Evolutionary conservation across 148 eudicot genomes (phyloP), one percentile per base, ranked within the genome.

Genomic region (Rhododendron molle): DNA sequence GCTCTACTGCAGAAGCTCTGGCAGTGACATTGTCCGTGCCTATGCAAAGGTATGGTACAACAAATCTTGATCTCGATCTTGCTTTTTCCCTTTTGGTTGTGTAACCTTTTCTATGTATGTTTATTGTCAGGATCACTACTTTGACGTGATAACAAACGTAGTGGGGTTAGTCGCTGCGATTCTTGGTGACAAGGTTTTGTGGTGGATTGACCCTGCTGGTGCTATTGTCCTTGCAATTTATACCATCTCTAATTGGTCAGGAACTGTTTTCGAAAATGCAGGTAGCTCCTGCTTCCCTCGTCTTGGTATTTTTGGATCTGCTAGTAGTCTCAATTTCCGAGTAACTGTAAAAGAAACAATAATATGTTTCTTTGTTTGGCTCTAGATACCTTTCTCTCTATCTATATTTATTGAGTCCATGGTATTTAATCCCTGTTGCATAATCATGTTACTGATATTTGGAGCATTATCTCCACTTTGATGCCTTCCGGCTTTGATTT

Each of bases 201-300:
- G 99, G 99, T 95, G 98, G 98, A 91, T 96, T 82, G 99, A 96
- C 87, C 99, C 99, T 73, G 85, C 76, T 62, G 99, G 99, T n/a
- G 99, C 99, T 56, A 88, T 96, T 74, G 38, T 90, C 78, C 98
- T 96, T 67, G 99, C 99, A 0, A 23, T 95, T 71, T 96, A 96
- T 87, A 96, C 99, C 5, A 96, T 96, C 65, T 20, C 81, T 52
- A 95, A 95, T 74, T 96, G 99, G 98, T 96, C 99, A 10, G 91
- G 94, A 69, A 94, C 99, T 87, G 99, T 96, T 50, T 38, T 94
- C 56, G 98, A 96, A 88, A 96, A 96, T 93, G 99, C 99, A 89
- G 98, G 99, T 95, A 83, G 30, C 81, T 80, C 56, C 83, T 86
- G 32, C 83, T 81, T 32, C 50, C 46, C 65, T 83, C 38, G 26